These are phyloP conservation scores for Geotrichum macrosporum DNA, from an alignment of 1,139 yeast genomes.

Conservation along the genomic window DNA sequence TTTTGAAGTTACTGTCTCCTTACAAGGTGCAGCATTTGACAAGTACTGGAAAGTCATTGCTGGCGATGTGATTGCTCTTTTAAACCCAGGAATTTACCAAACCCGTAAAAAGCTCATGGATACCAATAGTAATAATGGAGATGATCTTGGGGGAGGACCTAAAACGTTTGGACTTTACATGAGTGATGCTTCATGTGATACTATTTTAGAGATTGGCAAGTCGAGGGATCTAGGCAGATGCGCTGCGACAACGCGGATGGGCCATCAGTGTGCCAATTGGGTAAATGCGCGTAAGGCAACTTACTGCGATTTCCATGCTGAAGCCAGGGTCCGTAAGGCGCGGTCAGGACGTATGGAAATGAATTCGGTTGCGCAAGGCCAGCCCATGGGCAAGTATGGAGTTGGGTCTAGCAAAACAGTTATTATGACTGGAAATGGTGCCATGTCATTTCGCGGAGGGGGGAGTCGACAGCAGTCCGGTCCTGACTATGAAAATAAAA, in stretches of 20 bases:
- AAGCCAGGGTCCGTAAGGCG: slow-evolving; percentile 50
- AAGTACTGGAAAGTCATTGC: slow-evolving; percentile 65
- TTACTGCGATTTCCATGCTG: slow-evolving; percentile 70
- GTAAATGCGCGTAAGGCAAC: slow-evolving; percentile 51
- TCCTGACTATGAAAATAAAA: slow-evolving; percentile 9
- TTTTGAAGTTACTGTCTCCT: slow-evolving; percentile 52
- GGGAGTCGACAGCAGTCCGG: neutral
- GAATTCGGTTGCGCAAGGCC: slow-evolving; percentile 35
- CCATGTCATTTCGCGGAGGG: neutral
- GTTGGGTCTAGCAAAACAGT: slow-evolving; percentile 13
- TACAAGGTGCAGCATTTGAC: slow-evolving; percentile 65
- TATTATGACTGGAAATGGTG: slow-evolving; percentile 6
- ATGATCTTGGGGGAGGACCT: slow-evolving; percentile 33
- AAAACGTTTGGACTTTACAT: slow-evolving; percentile 57
- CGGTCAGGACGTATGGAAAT: slow-evolving; percentile 67
- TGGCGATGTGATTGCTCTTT: slow-evolving; percentile 69
- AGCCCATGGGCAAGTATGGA: slow-evolving; percentile 12
- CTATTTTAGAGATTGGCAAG: slow-evolving; percentile 67
- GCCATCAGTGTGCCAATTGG: slow-evolving; percentile 53
- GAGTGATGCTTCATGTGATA: slow-evolving; percentile 44
- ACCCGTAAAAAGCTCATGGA: slow-evolving; percentile 26
- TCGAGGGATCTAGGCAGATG: slow-evolving; percentile 71
- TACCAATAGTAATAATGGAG: slow-evolving; percentile 22
- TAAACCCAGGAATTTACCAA: slow-evolving; percentile 64
- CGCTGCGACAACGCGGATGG: slow-evolving; percentile 45